These are phyloP conservation scores for Fusarium sp. DNA, from an alignment of 2,329 filamentous ascomycete genomes.

Conservation along the genomic window DNA sequence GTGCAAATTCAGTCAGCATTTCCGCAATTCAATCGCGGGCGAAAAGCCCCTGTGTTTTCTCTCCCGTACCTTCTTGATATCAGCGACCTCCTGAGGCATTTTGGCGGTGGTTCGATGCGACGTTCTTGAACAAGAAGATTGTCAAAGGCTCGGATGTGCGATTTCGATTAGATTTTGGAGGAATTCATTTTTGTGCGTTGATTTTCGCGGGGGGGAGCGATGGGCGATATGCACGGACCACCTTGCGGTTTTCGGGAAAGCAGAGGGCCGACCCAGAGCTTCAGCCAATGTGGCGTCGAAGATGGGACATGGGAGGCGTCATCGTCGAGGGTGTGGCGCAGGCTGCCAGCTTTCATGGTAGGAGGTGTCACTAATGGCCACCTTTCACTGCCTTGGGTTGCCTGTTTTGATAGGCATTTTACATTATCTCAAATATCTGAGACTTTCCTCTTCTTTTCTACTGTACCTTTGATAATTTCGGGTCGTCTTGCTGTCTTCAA, in stretches of 20 bases:
- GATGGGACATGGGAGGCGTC: slow-evolving; percentile 1
- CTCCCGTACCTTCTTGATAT: slow-evolving; percentile 84
- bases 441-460: not conserved
- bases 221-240: slow-evolving; percentile 43
- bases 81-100: slow-evolving; percentile 98
- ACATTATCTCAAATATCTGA: not conserved
- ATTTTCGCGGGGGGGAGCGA: slow-evolving; percentile 42
- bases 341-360: not conserved
- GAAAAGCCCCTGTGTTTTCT: not conserved
- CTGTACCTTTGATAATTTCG: not conserved
- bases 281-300: slow-evolving; percentile 1
- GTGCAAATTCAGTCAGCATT: slow-evolving; percentile 49
- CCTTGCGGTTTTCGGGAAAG: slow-evolving; percentile 27
- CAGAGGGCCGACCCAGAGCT: slow-evolving; percentile 39
- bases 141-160: slow-evolving; percentile 42
- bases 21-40: slow-evolving; percentile 10
- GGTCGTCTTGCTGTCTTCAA: not conserved
- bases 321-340: slow-evolving; percentile 14
- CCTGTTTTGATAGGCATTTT: not conserved
- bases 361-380: slow-evolving; percentile 32
- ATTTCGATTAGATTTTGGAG: slow-evolving; percentile 44
- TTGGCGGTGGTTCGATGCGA: slow-evolving; percentile 67
- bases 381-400: slow-evolving; percentile 31
- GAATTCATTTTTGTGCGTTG: slow-evolving; percentile 50
- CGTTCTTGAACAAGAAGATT: slow-evolving; percentile 43